phyloP scores from a whole-genome alignment of 2,329 filamentous ascomycete genomes.

The Balansia obtecta region DNA sequence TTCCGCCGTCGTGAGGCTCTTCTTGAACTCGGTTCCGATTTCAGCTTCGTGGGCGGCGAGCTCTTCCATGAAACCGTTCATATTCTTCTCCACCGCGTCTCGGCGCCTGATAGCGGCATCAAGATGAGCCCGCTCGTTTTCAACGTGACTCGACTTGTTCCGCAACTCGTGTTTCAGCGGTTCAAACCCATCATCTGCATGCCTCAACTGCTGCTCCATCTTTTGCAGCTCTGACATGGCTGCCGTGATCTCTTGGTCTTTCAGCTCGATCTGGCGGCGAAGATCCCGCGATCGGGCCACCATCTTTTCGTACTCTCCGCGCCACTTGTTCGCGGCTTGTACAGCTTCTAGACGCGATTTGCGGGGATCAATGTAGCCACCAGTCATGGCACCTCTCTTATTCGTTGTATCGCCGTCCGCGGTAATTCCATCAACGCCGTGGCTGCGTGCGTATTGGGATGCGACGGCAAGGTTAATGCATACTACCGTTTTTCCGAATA shows the following conservation, averaged over 20 bases:
- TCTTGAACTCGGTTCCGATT: slow-evolving; percentile 79
- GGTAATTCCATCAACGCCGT: slow-evolving; percentile 86
- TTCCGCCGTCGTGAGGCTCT: slow-evolving; percentile 70
- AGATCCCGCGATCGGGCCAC: slow-evolving; percentile 53
- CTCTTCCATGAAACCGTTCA: slow-evolving; percentile 65
- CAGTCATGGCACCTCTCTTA: slow-evolving; percentile 88
- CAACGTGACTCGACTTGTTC: slow-evolving; percentile 60
- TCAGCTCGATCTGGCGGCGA: slow-evolving; percentile 55
- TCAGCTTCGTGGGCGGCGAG: slow-evolving; percentile 70
- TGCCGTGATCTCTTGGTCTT: slow-evolving; percentile 80
- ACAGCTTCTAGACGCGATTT: slow-evolving; percentile 82
- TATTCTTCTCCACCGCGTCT: slow-evolving; percentile 59
- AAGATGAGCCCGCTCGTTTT: slow-evolving; percentile 60
- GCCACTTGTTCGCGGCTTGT: slow-evolving; percentile 59
- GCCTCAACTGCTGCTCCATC: slow-evolving; percentile 62
- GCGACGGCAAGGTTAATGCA: slow-evolving; percentile 83
- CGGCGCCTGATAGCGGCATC: slow-evolving; percentile 53
- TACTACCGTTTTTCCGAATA: slow-evolving; percentile 91
- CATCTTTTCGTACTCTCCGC: slow-evolving; percentile 60
- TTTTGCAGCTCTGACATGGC: slow-evolving; percentile 79
- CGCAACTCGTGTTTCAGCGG: slow-evolving; percentile 67
- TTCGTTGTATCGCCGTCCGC: slow-evolving; percentile 90
- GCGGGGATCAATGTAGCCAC: slow-evolving; percentile 80
- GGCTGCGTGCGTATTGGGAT: slow-evolving; percentile 81
- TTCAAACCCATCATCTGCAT: slow-evolving; percentile 71